phyloP scores from a whole-genome alignment of 768 basidiomycete species.

The Collybia sp. region DNA sequence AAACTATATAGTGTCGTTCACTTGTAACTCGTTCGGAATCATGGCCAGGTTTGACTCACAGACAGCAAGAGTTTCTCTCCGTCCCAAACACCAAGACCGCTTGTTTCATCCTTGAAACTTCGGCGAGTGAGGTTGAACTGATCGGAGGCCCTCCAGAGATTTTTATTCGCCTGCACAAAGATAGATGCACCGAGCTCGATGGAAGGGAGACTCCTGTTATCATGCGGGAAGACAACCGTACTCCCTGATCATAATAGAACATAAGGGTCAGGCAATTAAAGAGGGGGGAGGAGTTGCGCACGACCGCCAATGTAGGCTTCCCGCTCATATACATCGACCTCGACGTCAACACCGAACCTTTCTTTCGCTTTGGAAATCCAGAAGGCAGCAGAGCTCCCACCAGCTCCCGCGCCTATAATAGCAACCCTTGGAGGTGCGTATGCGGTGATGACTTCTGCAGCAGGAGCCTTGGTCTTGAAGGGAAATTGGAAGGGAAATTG shows the following conservation, averaged over 20 bases:
- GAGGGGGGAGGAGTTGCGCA: constrained; percentile 37
- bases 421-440: constrained; percentile 57
- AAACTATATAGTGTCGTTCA: constrained; percentile 29
- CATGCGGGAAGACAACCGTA: constrained; percentile 73
- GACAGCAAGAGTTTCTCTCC: constrained; percentile 65
- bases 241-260: constrained; percentile 48
- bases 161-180: constrained; percentile 73
- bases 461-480: constrained; percentile 35
- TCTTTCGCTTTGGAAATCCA: constrained; percentile 81
- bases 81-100: constrained; percentile 76
- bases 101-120: constrained; percentile 45
- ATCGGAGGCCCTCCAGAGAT: constrained; percentile 66
- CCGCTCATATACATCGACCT: constrained; percentile 83
- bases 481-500: constrained; percentile 55
- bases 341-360: constrained; percentile 61
- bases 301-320: constrained; percentile 77
- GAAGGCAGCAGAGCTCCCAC: constrained; percentile 77
- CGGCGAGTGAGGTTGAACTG: constrained; percentile 69
- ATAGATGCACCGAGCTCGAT: constrained; percentile 88
- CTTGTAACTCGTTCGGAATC: background rate
- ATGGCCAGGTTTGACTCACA: constrained; percentile 32
- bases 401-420: constrained; percentile 89
- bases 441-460: constrained; percentile 9
- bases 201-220: constrained; percentile 48
- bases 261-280: constrained; percentile 2